Evolutionary conservation across 768 basidiomycete species (phyloP), one percentile per base, ranked within the genome.

Genomic region (Arthromyces matolae): DNA sequence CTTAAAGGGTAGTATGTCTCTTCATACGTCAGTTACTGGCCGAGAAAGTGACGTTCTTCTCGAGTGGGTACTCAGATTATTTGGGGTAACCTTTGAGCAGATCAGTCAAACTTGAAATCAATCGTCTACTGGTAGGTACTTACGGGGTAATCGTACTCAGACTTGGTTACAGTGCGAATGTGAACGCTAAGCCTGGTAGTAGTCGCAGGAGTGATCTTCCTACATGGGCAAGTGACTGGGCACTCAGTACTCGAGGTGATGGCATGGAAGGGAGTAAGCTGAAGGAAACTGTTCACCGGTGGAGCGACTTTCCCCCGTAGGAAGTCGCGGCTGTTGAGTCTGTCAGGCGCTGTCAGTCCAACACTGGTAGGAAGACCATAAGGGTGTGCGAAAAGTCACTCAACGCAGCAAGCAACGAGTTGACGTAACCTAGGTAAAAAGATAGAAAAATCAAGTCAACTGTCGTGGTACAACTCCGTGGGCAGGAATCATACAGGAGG

Each of bases 331-430:
- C 75, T 73, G 58, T 78, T 77, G 36, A 78, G 57, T 16, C 76
- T 77, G 51, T 48, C 2, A 4, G 8, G 10, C 4, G 8, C 14
- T 39, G 38, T 39, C 23, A 39, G 35, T n/a, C n/a, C n/a, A 3
- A 12, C 19, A 19, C 13, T 4, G 32, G 50, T 22, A 37, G 40
- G 37, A 24, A 38, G 35, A 7, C 16, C 12, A 34, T 42, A 24
- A 23, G 45, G 37, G 45, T 33, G 1, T 12, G 4, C 3, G 10
- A 22, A 2, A n/a, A 18, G 9, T 27, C 32, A 65, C 64, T 66
- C 62, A 64, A 78, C 76, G 75, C 69, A 34, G 76, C 76, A n/a
- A 79, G 60, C 22, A 76, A 57, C 1, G 76, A 77, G 52, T 78
- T 79, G 18, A 78, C 75, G 51, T 79, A 77, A 52, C 73, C 76